phyloP scores from a whole-genome alignment of 2,329 filamentous ascomycete species.

The Verticillium zaregamsianum region DNA sequence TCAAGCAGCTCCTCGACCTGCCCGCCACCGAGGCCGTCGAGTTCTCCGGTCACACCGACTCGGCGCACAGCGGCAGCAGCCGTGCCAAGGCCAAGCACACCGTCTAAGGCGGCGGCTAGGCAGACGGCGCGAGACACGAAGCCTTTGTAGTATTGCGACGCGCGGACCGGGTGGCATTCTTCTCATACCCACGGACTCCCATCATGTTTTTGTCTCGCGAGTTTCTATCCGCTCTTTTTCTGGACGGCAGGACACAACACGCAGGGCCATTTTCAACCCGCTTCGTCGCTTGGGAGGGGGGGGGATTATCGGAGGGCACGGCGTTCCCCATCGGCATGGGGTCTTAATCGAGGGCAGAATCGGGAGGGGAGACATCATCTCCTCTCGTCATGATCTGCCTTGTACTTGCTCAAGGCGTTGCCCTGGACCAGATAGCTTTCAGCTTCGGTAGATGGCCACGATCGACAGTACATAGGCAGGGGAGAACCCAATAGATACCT shows the following conservation, averaged over 20 bases:
- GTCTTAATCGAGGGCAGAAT: not conserved
- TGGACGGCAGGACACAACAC: not conserved
- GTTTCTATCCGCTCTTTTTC: not conserved
- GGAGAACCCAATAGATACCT: conserved; percentile 14
- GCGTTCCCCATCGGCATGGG: not conserved
- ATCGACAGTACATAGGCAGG: conserved; percentile 13
- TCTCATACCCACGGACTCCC: not conserved
- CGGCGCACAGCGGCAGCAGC: conserved; percentile 87
- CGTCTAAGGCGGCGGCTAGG: conserved; percentile 51
- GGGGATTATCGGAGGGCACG: not conserved
- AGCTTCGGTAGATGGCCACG: conserved; percentile 12
- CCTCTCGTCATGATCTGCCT: not conserved
- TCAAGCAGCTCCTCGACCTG: conserved; percentile 89
- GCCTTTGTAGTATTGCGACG: not conserved
- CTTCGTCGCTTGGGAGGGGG: not conserved
- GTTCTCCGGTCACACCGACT: conserved; percentile 95
- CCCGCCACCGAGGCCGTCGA: conserved; percentile 75
- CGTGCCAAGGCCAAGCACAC: conserved; percentile 92
- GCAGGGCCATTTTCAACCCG: not conserved
- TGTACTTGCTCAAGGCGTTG: conserved; percentile 12
- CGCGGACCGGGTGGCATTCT: not conserved
- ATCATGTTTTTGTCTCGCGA: not conserved
- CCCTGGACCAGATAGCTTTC: conserved; percentile 9
- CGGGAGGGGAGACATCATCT: not conserved
- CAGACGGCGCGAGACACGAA: not conserved